Evolutionary conservation across 768 basidiomycete species (phyloP).

Genomic region (Clitopilus hobsonii): DNA sequence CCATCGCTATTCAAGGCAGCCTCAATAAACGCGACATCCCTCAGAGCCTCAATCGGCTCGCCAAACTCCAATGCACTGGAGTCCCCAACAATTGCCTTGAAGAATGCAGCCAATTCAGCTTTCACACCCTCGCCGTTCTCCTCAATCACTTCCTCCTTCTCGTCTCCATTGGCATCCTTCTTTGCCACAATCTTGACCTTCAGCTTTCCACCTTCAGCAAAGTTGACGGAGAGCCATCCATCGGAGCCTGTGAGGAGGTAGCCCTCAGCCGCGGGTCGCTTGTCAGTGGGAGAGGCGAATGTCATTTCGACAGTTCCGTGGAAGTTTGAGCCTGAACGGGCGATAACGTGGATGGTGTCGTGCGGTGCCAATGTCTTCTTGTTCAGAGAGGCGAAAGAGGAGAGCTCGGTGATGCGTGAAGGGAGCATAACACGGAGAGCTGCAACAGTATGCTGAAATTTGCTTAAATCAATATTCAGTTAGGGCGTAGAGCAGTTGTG

Average conservation of each 20-base stretch:
- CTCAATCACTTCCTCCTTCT: conserved; percentile 47
- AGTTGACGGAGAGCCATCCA: conserved; percentile 52
- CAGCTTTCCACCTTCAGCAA: conserved; percentile 21
- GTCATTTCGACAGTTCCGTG: conserved; percentile 63
- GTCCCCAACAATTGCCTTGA: conserved; percentile 31
- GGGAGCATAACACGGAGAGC: conserved; percentile 60
- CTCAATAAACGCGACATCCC: conserved; percentile 78
- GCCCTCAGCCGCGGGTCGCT: conserved; percentile 29
- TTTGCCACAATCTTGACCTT: conserved; percentile 36
- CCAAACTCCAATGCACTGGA: conserved; percentile 36
- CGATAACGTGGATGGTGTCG: conserved; percentile 68
- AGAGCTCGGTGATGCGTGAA: conserved; percentile 45
- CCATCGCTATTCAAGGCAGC: conserved; percentile 70
- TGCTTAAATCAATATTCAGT: conserved; percentile 3
- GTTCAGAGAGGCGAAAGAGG: conserved; percentile 64
- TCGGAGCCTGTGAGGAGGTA: conserved; percentile 58
- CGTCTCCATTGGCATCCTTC: conserved; percentile 31
- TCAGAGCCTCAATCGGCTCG: conserved; percentile 56
- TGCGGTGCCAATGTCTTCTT: conserved; percentile 69
- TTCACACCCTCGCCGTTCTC: conserved; percentile 47
- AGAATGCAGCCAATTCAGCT: conserved; percentile 55
- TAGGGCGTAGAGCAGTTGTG: conserved; percentile 10
- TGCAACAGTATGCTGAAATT: conserved; percentile 57
- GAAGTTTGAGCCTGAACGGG: conserved; percentile 42
- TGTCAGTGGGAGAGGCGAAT: conserved; percentile 50